phyloP scores from a whole-genome alignment of 2,329 filamentous ascomycete species.

The Geosmithia putterillii region DNA sequence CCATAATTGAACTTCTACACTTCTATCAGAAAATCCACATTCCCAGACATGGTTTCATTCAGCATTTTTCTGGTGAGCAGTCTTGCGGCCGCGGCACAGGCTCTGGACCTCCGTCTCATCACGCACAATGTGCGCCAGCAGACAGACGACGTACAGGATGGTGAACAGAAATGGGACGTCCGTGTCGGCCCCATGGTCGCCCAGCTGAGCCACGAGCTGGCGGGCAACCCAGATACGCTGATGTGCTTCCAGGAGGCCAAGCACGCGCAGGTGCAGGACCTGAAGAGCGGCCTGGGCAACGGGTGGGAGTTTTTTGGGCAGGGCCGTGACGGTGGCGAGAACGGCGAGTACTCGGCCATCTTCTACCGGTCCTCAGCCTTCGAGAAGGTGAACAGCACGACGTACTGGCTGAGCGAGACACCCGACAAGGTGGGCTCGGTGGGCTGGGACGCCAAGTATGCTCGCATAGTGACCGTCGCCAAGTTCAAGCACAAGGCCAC shows the following conservation, averaged over 20 bases:
- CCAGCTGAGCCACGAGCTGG: slow-evolving; percentile 37
- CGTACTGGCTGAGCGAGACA: slow-evolving; percentile 50
- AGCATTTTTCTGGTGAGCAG: slow-evolving; percentile 5
- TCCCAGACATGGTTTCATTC: neutral
- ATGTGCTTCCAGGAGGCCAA: slow-evolving; percentile 58
- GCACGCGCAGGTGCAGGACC: slow-evolving; percentile 43
- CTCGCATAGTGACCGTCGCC: slow-evolving; percentile 35
- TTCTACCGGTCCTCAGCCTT: slow-evolving; percentile 45
- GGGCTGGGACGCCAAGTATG: slow-evolving; percentile 38
- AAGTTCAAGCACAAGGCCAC: slow-evolving; percentile 27
- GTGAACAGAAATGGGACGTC: slow-evolving; percentile 43
- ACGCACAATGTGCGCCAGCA: slow-evolving; percentile 55
- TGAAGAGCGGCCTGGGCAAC: slow-evolving; percentile 29
- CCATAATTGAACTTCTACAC: no score
- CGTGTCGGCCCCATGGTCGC: slow-evolving; percentile 39
- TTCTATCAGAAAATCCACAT: no score
- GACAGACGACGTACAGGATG: slow-evolving; percentile 29
- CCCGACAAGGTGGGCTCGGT: slow-evolving; percentile 39
- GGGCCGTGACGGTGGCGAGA: slow-evolving; percentile 45
- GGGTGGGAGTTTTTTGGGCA: slow-evolving; percentile 42
- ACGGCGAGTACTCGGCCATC: slow-evolving; percentile 59
- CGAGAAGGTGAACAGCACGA: slow-evolving; percentile 36
- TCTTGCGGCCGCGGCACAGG: slow-evolving; percentile 5
- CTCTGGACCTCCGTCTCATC: slow-evolving; percentile 35
- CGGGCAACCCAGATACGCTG: slow-evolving; percentile 32